Percentiles rank a stretch among this genome's conserved stretches.
These are phyloP conservation scores for Lactarius trivialis DNA, from an alignment of 768 basidiomycete genomes.

Conservation along the genomic window DNA sequence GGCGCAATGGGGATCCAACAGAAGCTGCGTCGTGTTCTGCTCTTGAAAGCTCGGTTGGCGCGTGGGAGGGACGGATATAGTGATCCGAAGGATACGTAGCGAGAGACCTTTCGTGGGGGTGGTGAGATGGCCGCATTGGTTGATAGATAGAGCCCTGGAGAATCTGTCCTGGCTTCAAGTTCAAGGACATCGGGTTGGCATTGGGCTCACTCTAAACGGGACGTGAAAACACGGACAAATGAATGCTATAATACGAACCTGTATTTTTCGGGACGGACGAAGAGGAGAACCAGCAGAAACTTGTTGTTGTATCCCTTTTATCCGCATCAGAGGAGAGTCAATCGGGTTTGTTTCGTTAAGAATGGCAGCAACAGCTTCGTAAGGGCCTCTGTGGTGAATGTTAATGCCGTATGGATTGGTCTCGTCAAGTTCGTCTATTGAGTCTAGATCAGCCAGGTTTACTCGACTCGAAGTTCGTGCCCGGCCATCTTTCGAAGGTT, in stretches of 20 bases:
- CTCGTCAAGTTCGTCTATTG: constrained; percentile 75
- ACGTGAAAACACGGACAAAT: constrained; percentile 2
- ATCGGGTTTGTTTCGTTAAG: constrained; percentile 15
- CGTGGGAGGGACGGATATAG: constrained; percentile 1
- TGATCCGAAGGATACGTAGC: constrained; percentile 11
- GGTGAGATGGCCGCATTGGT: constrained; percentile 9
- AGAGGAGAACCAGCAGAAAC: neutral
- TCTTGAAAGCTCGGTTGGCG: neutral
- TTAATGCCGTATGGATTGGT: constrained; percentile 58
- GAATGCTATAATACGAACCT: constrained; percentile 7
- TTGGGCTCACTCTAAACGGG: constrained; percentile 9
- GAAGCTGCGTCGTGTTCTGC: neutral
- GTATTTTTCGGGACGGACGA: neutral
- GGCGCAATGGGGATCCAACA: constrained; percentile 1
- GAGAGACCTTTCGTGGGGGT: constrained; percentile 13
- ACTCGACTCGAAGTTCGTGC: constrained; percentile 27
- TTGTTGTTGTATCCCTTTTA: constrained; percentile 11
- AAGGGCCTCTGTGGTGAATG: constrained; percentile 69
- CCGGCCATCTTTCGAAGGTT: constrained; percentile 24
- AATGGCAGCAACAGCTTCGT: constrained; percentile 46
- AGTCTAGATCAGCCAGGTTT: constrained; percentile 43
- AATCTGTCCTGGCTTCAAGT: constrained; percentile 31
- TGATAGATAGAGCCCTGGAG: constrained; percentile 25
- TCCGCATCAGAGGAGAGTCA: constrained; percentile 13
- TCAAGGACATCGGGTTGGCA: constrained; percentile 25